phyloP scores from a whole-genome alignment of 176 grass and related monocot genomes.

The Oryza punctata region DNA sequence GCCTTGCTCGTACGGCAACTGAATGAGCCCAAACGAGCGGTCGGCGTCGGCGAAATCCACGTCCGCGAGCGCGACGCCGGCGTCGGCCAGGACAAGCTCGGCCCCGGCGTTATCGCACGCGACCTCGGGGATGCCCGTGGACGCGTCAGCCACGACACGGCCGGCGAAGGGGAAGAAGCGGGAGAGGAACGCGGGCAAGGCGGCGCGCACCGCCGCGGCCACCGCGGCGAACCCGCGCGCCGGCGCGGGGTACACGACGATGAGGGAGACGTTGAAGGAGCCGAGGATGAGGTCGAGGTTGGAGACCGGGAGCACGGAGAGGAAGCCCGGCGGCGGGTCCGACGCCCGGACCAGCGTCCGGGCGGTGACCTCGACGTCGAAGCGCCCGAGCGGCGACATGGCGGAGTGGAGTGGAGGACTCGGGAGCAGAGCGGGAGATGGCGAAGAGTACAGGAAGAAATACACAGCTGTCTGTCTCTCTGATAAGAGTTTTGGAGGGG shows the following conservation, averaged over 20 bases:
- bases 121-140: conserved; percentile 40
- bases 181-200: conserved; percentile 50
- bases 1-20: conserved; percentile 44
- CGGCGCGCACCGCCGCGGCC: conserved; percentile 2
- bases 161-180: conserved; percentile 56
- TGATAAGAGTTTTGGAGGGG: too few species aligned
- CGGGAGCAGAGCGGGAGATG: not conserved
- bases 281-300: conserved; percentile 61
- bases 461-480: not conserved
- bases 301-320: conserved; percentile 41
- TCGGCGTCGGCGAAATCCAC: conserved; percentile 61
- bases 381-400: conserved; percentile 1
- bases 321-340: conserved; percentile 26
- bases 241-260: conserved; percentile 39
- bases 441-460: too few species aligned
- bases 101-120: conserved; percentile 60
- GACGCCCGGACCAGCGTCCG: conserved; percentile 46
- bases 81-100: conserved; percentile 61
- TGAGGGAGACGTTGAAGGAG: conserved; percentile 53
- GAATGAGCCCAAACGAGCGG: conserved; percentile 36
- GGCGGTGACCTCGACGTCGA: conserved; percentile 21
- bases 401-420: too few species aligned
- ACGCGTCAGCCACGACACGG: conserved; percentile 17
- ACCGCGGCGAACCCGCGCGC: conserved; percentile 28
- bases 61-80: conserved; percentile 23